phyloP scores from a whole-genome alignment of 1,284 basidiomycete species.

The Meira nashicola region DNA sequence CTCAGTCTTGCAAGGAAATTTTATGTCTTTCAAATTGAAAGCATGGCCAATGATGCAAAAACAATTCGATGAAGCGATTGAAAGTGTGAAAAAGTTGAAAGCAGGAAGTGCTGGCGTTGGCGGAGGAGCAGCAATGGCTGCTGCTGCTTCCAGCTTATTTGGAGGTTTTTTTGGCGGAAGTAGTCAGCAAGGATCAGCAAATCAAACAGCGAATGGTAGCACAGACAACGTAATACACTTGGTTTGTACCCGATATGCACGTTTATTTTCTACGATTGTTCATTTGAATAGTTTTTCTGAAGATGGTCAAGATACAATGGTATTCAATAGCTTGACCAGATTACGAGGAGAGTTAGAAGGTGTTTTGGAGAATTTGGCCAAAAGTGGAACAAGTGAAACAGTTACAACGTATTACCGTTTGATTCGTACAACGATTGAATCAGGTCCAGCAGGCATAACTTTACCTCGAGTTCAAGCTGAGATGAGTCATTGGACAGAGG shows the following conservation, averaged over 20 bases:
- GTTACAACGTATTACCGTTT: not conserved
- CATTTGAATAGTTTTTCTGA: not conserved
- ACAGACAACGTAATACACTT: not conserved
- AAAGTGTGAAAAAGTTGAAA: conserved; percentile 15
- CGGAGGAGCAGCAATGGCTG: conserved; percentile 8
- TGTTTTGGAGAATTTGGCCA: not conserved
- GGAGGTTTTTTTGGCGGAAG: not conserved
- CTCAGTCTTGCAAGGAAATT: conserved; percentile 25
- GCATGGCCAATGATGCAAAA: conserved; percentile 37
- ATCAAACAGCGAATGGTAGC: not conserved
- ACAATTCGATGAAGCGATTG: conserved; percentile 34
- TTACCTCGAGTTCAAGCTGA: not conserved
- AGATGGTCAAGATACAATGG: conserved; percentile 7
- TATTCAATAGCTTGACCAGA: conserved; percentile 1
- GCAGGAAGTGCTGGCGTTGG: not conserved
- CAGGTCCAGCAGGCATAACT: conserved; percentile 2
- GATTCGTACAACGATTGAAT: not conserved
- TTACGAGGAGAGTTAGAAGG: conserved; percentile 2
- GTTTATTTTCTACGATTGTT: conserved; percentile 6
- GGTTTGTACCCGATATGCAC: conserved; percentile 5
- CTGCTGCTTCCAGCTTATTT: not conserved
- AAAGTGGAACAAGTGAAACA: not conserved
- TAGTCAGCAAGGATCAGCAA: not conserved
- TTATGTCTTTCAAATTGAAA: conserved; percentile 39
- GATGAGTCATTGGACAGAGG: conserved; percentile 9